Percentiles rank a stretch among this genome's conserved stretches.
phyloP scores from a whole-genome alignment of 768 basidiomycete species.

The Sporobolomyces roseus region DNA sequence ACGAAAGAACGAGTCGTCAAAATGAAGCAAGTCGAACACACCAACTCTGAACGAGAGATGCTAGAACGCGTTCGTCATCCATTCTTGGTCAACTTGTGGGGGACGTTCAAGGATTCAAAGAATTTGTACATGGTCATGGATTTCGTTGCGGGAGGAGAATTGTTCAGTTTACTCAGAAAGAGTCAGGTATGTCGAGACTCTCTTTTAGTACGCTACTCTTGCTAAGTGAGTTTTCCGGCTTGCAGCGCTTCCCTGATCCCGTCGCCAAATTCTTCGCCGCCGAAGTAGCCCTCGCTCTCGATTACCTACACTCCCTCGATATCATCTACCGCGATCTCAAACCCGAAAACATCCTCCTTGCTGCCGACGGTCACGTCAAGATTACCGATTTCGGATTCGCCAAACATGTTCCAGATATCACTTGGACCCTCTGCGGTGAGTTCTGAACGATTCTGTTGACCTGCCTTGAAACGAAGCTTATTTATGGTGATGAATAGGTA shows the following conservation, averaged over 20 bases:
- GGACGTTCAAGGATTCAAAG: conserved; percentile 85
- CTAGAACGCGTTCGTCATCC: conserved; percentile 81
- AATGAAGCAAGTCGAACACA: conserved; percentile 94
- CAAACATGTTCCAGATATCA: conserved; percentile 95
- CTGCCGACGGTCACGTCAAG: conserved; percentile 70
- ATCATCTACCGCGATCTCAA: conserved; percentile 99
- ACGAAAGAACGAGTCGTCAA: conserved; percentile 51
- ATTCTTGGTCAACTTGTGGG: conserved; percentile 93
- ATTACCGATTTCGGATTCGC: conserved; percentile 94
- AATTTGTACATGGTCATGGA: conserved; percentile 95
- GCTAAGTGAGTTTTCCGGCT: too few relatives aligned
- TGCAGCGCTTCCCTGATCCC: conserved; percentile 85
- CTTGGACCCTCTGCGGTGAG: conserved; percentile 80
- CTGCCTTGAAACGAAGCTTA: neutral
- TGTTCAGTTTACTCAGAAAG: conserved; percentile 84
- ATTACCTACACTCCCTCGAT: conserved; percentile 92
- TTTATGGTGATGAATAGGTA: conserved; percentile 53
- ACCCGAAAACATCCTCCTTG: conserved; percentile 54
- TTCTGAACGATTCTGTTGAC: conserved; percentile 16
- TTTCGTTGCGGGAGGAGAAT: conserved; percentile 72
- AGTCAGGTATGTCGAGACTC: conserved; percentile 35
- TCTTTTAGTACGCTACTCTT: too few relatives aligned
- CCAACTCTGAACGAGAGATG: conserved; percentile 93
- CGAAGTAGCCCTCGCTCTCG: conserved; percentile 88
- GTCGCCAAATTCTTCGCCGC: conserved; percentile 98